Conservation (phyloP, 176 grass and related monocot species). For the Ananas comosus region DNA sequence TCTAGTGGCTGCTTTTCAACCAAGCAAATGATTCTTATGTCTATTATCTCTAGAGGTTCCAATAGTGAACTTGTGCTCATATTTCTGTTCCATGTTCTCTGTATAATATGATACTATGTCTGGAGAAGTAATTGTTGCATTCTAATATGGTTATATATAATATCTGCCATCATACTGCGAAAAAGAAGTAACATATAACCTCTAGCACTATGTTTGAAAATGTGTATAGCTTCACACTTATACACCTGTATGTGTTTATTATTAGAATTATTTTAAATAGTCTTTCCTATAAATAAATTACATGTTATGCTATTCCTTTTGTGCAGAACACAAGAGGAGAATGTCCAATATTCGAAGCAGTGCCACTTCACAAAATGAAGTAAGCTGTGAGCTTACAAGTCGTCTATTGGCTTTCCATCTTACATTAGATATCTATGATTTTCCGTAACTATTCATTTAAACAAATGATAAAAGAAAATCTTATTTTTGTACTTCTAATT, state of each 20-base stretch:
- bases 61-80: no score
- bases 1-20: no score
- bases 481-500: constrained; percentile 16
- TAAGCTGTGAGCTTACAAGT: constrained; percentile 30
- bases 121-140: no score
- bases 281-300: not conserved
- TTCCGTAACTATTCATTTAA: not conserved
- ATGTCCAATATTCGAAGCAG: constrained; percentile 58
- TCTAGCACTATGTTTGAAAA: no score
- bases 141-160: no score
- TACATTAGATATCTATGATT: not conserved
- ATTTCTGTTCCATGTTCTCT: no score
- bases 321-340: constrained; percentile 69
- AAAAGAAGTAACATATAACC: no score
- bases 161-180: no score
- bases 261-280: not conserved
- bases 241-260: not conserved
- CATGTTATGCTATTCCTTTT: constrained; percentile 6
- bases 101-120: no score
- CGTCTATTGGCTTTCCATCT: constrained; percentile 4
- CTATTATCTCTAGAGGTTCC: no score
- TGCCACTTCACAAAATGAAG: constrained; percentile 50
- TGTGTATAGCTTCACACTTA: no score
- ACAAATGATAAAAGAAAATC: not conserved
- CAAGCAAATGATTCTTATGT: no score